phyloP scores from a whole-genome alignment of 257 asterid genomes.

The Paulownia fortunei region DNA sequence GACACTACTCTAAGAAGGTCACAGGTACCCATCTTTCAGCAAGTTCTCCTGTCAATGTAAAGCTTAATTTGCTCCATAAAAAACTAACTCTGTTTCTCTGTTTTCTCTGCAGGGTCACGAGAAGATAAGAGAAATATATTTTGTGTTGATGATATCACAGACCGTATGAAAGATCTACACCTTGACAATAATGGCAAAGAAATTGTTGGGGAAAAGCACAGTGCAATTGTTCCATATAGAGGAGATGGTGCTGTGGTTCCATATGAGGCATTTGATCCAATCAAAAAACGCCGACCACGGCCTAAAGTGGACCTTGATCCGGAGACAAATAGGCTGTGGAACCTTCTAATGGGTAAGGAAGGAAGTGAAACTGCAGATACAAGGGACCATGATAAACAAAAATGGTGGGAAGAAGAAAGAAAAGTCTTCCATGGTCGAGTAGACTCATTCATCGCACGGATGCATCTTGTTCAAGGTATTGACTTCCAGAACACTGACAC shows the following conservation, averaged over 20 bases:
- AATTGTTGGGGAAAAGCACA: slow-evolving; percentile 37
- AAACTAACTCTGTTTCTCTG: slow-evolving; percentile 9
- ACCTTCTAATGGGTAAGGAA: slow-evolving; percentile 76
- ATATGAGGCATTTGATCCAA: slow-evolving; percentile 49
- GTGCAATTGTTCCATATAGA: slow-evolving; percentile 67
- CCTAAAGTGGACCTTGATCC: slow-evolving; percentile 92
- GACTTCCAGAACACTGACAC: slow-evolving; percentile 3
- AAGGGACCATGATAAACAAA: slow-evolving; percentile 56
- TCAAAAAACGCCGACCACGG: slow-evolving; percentile 61
- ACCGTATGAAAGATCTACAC: slow-evolving; percentile 44
- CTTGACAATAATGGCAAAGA: slow-evolving; percentile 42
- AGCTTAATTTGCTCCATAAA: slow-evolving; percentile 23
- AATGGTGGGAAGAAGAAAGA: slow-evolving; percentile 87
- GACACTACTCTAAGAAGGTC: slow-evolving; percentile 39
- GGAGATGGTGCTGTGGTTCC: slow-evolving; percentile 65
- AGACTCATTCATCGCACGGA: slow-evolving; percentile 80
- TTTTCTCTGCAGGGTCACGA: slow-evolving; percentile 56
- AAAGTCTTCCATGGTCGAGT: slow-evolving; percentile 72
- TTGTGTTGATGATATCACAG: slow-evolving; percentile 49
- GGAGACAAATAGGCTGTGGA: slow-evolving; percentile 78
- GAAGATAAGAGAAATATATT: slow-evolving; percentile 25
- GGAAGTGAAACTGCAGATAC: slow-evolving; percentile 59
- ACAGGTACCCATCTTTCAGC: slow-evolving; percentile 49
- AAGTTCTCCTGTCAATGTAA: slow-evolving; percentile 15
- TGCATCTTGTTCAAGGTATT: slow-evolving; percentile 96